phyloP scores from a whole-genome alignment of 2,329 filamentous ascomycete genomes.

The Ceratocystiopsis sp. region DNA sequence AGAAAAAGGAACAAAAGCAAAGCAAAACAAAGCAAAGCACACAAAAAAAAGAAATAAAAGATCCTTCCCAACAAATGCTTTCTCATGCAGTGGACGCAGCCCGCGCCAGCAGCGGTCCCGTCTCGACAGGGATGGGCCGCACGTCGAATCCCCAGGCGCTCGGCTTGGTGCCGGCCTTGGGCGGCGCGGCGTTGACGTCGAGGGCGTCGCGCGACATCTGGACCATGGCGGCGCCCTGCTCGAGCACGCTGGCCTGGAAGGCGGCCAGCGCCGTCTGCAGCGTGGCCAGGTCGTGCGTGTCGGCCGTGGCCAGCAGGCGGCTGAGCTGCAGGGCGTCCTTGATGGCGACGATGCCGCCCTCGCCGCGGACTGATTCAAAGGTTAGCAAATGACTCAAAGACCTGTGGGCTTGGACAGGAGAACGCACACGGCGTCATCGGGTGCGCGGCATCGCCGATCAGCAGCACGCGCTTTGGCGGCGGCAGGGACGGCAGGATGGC shows the following conservation, averaged over 20 bases:
- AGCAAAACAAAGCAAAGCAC: too few relatives aligned
- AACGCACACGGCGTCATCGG: slow-evolving; percentile 27
- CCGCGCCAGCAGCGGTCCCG: neutral
- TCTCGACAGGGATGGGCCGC: neutral
- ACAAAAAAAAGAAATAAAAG: too few relatives aligned
- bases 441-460: slow-evolving; percentile 30
- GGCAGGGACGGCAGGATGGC: slow-evolving; percentile 19
- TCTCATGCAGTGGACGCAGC: too few relatives aligned
- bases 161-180: slow-evolving; percentile 1
- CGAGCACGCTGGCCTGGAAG: slow-evolving; percentile 14
- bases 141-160: slow-evolving; percentile 7
- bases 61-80: too few relatives aligned
- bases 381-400: neutral
- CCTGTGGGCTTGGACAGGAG: too few relatives aligned
- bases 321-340: slow-evolving; percentile 18
- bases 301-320: slow-evolving; percentile 10
- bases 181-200: neutral
- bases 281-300: neutral
- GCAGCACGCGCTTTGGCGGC: slow-evolving; percentile 17
- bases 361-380: slow-evolving; percentile 21
- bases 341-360: slow-evolving; percentile 29
- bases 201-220: slow-evolving; percentile 3
- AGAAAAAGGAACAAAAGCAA: too few relatives aligned
- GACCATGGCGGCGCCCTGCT: slow-evolving; percentile 12
- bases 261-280: slow-evolving; percentile 9